Percentiles rank a stretch among this genome's conserved stretches.
These are phyloP conservation scores for Tylopilus balloui DNA, from an alignment of 768 basidiomycete species.

Conservation along the genomic window DNA sequence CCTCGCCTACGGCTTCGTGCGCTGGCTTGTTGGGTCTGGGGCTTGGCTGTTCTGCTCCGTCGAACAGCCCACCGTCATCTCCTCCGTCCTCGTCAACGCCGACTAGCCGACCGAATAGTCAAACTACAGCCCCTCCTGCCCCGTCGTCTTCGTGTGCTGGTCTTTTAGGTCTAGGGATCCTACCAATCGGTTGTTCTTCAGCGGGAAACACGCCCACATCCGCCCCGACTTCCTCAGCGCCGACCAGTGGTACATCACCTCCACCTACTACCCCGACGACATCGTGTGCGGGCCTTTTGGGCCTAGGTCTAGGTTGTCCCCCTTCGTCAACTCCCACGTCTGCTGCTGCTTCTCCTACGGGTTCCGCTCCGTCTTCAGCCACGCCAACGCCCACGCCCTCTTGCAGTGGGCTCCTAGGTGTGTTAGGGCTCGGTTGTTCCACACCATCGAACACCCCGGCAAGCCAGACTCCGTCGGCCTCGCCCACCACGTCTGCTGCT, in stretches of 20 bases:
- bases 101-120: neutral
- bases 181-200: too few relatives aligned
- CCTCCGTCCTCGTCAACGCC: neutral
- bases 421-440: neutral
- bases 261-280: neutral
- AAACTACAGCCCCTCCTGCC: neutral
- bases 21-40: neutral
- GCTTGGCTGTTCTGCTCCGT: neutral
- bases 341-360: too few relatives aligned
- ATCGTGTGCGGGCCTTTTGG: neutral
- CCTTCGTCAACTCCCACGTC: slow-evolving; percentile 6
- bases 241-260: neutral
- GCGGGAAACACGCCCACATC: neutral
- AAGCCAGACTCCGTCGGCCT: too few relatives aligned
- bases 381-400: neutral
- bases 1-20: neutral
- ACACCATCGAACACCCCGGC: too few relatives aligned
- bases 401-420: neutral
- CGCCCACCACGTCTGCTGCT: too few relatives aligned
- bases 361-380: neutral
- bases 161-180: slow-evolving; percentile 10
- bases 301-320: neutral
- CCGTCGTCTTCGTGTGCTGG: neutral
- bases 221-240: neutral
- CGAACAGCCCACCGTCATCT: neutral